Evolutionary conservation across 139 green algal genomes (phyloP).

Genomic region (Eudorina sp.): DNA sequence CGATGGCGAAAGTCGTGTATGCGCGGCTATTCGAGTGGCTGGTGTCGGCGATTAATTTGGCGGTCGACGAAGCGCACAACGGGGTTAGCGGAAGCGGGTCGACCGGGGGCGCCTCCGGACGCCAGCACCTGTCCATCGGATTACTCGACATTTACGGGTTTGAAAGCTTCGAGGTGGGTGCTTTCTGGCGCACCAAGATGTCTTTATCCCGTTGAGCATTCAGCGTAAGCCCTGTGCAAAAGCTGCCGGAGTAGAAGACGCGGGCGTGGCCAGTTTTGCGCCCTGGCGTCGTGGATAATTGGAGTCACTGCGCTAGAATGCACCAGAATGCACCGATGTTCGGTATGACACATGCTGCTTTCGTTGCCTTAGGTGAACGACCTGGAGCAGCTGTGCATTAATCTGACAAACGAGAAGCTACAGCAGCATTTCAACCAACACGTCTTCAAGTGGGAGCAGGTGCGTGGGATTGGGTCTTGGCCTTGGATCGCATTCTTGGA

Average conservation of each 20-base stretch:
- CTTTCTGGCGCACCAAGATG: too few relatives aligned
- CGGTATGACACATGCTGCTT: neutral
- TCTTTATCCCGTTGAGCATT: too few relatives aligned
- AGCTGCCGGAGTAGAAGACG: too few relatives aligned
- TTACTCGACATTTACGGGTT: slow-evolving; percentile 98
- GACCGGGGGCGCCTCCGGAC: neutral
- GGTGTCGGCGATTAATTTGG: slow-evolving; percentile 77
- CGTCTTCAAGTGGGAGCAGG: slow-evolving; percentile 78
- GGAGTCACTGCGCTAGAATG: too few relatives aligned
- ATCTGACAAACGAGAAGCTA: slow-evolving; percentile 86
- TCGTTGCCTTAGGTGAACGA: slow-evolving; percentile 76
- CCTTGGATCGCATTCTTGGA: too few relatives aligned
- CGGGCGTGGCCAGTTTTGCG: too few relatives aligned
- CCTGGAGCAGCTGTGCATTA: slow-evolving; percentile 93
- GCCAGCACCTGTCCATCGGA: slow-evolving; percentile 71
- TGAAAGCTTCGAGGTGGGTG: slow-evolving; percentile 83
- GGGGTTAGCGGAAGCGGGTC: neutral
- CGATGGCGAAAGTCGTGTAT: slow-evolving; percentile 94
- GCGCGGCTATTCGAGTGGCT: slow-evolving; percentile 95
- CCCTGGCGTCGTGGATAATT: neutral
- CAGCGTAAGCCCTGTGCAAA: too few relatives aligned
- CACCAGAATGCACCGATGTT: too few relatives aligned
- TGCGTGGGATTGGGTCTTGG: too few relatives aligned
- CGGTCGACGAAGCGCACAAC: slow-evolving; percentile 59
- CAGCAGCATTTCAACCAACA: slow-evolving; percentile 88